A percentile compares a stretch with the other conserved stretches of the same genome.
Evolutionary conservation across 768 basidiomycete species (phyloP).

Genomic region (Mycena maculata): DNA sequence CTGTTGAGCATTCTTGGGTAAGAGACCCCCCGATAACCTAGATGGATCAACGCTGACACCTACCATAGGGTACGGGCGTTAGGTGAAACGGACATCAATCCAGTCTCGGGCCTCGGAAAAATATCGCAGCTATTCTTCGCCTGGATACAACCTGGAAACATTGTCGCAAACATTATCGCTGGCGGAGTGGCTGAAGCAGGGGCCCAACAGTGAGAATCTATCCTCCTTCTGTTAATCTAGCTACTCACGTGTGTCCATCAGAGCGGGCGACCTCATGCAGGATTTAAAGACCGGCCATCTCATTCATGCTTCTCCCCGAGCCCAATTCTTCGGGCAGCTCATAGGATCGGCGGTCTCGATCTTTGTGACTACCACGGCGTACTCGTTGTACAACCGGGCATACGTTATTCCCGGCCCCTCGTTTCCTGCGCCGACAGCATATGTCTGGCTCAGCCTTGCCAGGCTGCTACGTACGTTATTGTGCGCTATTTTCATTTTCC

Average conservation of each 20-base stretch:
- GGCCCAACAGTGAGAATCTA: slow-evolving; percentile 79
- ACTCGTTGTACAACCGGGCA: slow-evolving; percentile 85
- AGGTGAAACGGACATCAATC: slow-evolving; percentile 95
- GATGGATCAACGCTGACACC: slow-evolving; percentile 15
- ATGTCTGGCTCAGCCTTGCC: slow-evolving; percentile 89
- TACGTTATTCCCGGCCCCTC: slow-evolving; percentile 93
- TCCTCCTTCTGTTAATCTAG: background rate
- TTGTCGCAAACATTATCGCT: slow-evolving; percentile 98
- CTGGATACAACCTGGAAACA: slow-evolving; percentile 92
- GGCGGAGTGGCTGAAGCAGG: slow-evolving; percentile 97
- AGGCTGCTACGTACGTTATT: slow-evolving; percentile 73
- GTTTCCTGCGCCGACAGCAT: slow-evolving; percentile 96
- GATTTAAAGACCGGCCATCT: slow-evolving; percentile 97
- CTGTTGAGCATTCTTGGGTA: slow-evolving; percentile 90
- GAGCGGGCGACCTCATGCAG: slow-evolving; percentile 98
- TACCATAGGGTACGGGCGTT: slow-evolving; percentile 83
- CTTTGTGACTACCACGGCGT: slow-evolving; percentile 88
- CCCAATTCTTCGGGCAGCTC: slow-evolving; percentile 94
- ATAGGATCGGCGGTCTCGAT: slow-evolving; percentile 92
- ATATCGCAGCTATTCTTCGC: slow-evolving; percentile 95
- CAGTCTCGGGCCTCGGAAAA: slow-evolving; percentile 93
- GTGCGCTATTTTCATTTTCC: background rate
- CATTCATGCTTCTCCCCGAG: slow-evolving; percentile 90
- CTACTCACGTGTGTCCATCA: slow-evolving; percentile 42
- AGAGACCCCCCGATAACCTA: slow-evolving; percentile 37